Evolutionary conservation across 257 asterid species (phyloP).

Genomic region (Fraxinus quadrangulata): DNA sequence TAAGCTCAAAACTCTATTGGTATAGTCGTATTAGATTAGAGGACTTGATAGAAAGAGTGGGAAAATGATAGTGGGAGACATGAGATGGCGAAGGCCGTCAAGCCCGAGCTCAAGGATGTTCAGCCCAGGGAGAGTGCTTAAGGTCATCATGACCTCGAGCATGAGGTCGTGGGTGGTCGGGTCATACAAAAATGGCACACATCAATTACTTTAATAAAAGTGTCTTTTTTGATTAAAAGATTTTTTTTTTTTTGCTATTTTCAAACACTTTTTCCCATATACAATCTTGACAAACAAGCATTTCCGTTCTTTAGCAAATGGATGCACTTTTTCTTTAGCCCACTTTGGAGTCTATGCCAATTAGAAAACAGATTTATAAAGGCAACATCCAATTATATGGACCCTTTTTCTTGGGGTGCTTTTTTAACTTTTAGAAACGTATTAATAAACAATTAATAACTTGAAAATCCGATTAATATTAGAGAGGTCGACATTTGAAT

Average conservation of each 20-base stretch:
- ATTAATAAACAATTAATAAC: background rate
- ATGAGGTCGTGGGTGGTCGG: too few species aligned
- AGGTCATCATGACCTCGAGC: too few species aligned
- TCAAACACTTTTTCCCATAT: conserved; percentile 26
- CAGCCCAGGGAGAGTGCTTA: too few species aligned
- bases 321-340: conserved; percentile 39
- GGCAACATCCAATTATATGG: background rate
- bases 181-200: too few species aligned
- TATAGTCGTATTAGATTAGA: too few species aligned
- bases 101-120: too few species aligned
- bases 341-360: background rate
- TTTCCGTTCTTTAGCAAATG: conserved; percentile 50
- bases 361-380: background rate
- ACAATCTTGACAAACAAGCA: conserved; percentile 37
- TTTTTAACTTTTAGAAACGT: background rate
- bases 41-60: too few species aligned
- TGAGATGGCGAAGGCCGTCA: too few species aligned
- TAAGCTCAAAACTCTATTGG: too few species aligned
- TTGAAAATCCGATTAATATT: too few species aligned
- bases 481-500: background rate
- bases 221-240: conserved; percentile 38
- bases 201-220: conserved; percentile 49
- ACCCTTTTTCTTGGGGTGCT: background rate
- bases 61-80: too few species aligned
- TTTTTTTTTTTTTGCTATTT: too few species aligned